These are phyloP conservation scores for Bretschneidera sinensis DNA, from an alignment of 345 rosid species.

Conservation along the genomic window DNA sequence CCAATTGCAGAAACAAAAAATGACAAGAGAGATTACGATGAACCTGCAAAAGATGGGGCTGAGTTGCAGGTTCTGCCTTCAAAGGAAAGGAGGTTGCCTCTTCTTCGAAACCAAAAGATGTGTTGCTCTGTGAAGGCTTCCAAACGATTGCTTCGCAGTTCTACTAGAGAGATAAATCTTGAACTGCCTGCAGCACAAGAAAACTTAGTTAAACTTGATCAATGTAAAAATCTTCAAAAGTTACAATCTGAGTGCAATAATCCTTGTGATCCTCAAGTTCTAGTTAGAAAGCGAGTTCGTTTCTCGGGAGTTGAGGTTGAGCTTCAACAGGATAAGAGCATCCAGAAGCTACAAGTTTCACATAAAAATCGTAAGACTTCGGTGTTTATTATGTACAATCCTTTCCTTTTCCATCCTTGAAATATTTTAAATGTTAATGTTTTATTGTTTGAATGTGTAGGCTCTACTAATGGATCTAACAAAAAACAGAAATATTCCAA, in stretches of 20 bases:
- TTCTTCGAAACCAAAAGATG: slow-evolving; percentile 23
- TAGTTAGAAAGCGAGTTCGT: slow-evolving; percentile 34
- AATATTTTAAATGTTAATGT: not conserved
- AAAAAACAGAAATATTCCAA: slow-evolving; percentile 25
- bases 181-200: slow-evolving; percentile 22
- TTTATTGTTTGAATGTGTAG: slow-evolving; percentile 4
- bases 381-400: not conserved
- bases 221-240: slow-evolving; percentile 16
- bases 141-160: slow-evolving; percentile 16
- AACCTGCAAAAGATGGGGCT: slow-evolving; percentile 20
- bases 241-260: slow-evolving; percentile 13
- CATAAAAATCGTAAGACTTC: slow-evolving; percentile 23
- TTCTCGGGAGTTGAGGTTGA: slow-evolving; percentile 32
- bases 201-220: slow-evolving; percentile 12
- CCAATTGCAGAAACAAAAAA: slow-evolving; percentile 7
- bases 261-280: slow-evolving; percentile 5
- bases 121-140: slow-evolving; percentile 25
- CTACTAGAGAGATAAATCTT: slow-evolving; percentile 13
- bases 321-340: slow-evolving; percentile 22
- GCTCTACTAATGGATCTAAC: slow-evolving; percentile 19
- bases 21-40: slow-evolving; percentile 12
- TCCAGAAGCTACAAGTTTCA: slow-evolving; percentile 12
- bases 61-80: slow-evolving; percentile 19
- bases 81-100: slow-evolving; percentile 25
- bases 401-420: not conserved